Evolutionary conservation across 495 filamentous ascomycete genomes (phyloP).

Genomic region (Podospora pseudocomata): DNA sequence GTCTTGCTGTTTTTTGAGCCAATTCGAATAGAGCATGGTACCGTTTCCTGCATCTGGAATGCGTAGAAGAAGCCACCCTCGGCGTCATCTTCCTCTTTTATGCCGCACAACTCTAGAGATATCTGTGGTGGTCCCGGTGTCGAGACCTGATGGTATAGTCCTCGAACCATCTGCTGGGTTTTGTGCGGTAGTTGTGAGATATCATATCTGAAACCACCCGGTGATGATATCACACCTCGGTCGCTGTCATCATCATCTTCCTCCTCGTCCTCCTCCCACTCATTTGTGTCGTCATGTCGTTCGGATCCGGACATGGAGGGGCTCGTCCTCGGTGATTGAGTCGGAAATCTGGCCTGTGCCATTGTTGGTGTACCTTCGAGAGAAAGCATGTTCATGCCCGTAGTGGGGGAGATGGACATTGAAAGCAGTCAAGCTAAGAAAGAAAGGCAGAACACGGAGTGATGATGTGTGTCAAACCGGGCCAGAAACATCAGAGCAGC

Average conservation of each 20-base stretch:
- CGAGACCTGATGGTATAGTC: conserved; percentile 20
- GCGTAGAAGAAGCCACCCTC: conserved; percentile 40
- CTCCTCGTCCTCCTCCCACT: conserved; percentile 34
- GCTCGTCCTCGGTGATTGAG: conserved; percentile 21
- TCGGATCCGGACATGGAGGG: conserved; percentile 12
- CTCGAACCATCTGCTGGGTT: conserved; percentile 23
- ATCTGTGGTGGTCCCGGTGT: conserved; percentile 36
- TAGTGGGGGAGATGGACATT: conserved; percentile 38
- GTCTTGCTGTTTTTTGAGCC: conserved; percentile 33
- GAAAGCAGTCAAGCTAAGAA: conserved; percentile 8
- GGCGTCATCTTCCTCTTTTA: conserved; percentile 32
- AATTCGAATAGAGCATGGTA: conserved; percentile 44
- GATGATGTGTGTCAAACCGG: neutral
- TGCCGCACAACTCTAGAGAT: conserved; percentile 40
- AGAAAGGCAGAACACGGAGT: conserved; percentile 3
- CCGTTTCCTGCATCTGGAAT: conserved; percentile 46
- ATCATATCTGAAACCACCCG: conserved; percentile 39
- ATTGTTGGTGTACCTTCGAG: conserved; percentile 34
- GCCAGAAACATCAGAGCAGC: neutral
- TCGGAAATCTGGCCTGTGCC: conserved; percentile 26
- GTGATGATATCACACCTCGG: conserved; percentile 31
- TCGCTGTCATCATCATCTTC: conserved; percentile 34
- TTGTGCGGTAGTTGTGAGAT: conserved; percentile 23
- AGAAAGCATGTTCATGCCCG: conserved; percentile 41
- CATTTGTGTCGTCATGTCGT: conserved; percentile 28